These are phyloP conservation scores for Aspergillus homomorphus DNA, from an alignment of 495 filamentous ascomycete genomes.

Conservation along the genomic window DNA sequence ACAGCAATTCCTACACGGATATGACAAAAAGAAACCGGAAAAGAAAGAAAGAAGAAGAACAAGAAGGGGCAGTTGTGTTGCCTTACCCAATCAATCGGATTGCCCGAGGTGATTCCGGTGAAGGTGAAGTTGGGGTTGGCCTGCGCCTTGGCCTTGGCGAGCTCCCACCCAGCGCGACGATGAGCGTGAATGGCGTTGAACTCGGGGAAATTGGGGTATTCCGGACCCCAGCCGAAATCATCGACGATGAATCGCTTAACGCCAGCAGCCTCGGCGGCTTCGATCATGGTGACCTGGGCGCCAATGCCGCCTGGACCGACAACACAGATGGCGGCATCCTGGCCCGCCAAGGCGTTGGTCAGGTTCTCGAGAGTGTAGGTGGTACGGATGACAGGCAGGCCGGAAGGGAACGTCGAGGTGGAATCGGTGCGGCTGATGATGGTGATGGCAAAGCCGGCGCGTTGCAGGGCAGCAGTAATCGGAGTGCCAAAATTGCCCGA, in stretches of 20 bases:
- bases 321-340: constrained; percentile 58
- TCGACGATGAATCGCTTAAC: constrained; percentile 51
- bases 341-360: constrained; percentile 41
- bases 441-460: constrained; percentile 27
- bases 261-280: constrained; percentile 56
- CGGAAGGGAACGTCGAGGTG: constrained; percentile 19
- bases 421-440: constrained; percentile 35
- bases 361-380: constrained; percentile 17
- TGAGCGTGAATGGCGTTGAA: constrained; percentile 8
- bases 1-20: no score
- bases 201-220: constrained; percentile 7
- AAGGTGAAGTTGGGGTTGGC: constrained; percentile 6
- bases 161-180: constrained; percentile 8
- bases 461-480: constrained; percentile 32
- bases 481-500: constrained; percentile 32
- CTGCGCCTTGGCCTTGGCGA: constrained; percentile 3
- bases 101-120: constrained; percentile 12
- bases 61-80: not conserved
- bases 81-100: constrained; percentile 17
- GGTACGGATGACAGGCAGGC: constrained; percentile 9
- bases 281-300: constrained; percentile 46
- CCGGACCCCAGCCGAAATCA: constrained; percentile 25
- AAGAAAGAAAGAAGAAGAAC: not conserved
- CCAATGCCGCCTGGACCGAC: constrained; percentile 35
- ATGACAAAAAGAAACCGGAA: no score